Conservation (phyloP, 352 stramenopile species). For the Poterioochromonas sp. region DNA sequence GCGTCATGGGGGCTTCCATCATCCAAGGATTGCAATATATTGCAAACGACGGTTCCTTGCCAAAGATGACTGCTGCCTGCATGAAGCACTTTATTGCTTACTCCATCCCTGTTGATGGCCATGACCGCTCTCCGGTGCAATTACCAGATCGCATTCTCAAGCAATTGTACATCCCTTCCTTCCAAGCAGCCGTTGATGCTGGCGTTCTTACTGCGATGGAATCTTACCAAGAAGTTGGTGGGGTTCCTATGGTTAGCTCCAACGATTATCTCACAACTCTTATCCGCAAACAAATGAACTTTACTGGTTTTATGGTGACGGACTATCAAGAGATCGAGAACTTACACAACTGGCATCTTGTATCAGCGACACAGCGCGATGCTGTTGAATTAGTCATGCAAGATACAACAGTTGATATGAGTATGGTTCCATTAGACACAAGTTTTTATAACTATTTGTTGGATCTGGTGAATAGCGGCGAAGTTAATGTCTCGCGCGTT, state of each 20-base stretch:
- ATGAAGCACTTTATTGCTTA: constrained; percentile 79
- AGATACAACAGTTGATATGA: constrained; percentile 75
- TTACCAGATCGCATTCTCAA: constrained; percentile 39
- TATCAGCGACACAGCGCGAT: constrained; percentile 53
- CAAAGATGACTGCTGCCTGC: constrained; percentile 53
- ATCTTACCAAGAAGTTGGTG: constrained; percentile 80
- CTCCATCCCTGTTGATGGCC: constrained; percentile 54
- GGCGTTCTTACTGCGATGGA: constrained; percentile 79
- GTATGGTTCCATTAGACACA: constrained; percentile 53
- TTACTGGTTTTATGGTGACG: constrained; percentile 74
- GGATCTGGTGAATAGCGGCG: constrained; percentile 54
- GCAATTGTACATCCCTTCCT: constrained; percentile 61
- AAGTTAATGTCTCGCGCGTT: constrained; percentile 50
- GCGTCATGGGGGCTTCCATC: constrained; percentile 57
- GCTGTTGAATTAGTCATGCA: constrained; percentile 59
- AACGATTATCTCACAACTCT: constrained; percentile 63
- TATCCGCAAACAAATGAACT: constrained; percentile 67
- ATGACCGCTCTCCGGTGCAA: constrained; percentile 60
- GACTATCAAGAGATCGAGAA: constrained; percentile 84
- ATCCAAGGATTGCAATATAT: constrained; percentile 65
- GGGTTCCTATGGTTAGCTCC: constrained; percentile 75
- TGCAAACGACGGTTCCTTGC: neutral
- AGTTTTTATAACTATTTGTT: constrained; percentile 40
- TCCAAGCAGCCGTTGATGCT: constrained; percentile 65
- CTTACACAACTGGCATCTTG: constrained; percentile 63